These are phyloP conservation scores for Xanthoconium separans DNA, from an alignment of 1,284 basidiomycete genomes.

Conservation along the genomic window DNA sequence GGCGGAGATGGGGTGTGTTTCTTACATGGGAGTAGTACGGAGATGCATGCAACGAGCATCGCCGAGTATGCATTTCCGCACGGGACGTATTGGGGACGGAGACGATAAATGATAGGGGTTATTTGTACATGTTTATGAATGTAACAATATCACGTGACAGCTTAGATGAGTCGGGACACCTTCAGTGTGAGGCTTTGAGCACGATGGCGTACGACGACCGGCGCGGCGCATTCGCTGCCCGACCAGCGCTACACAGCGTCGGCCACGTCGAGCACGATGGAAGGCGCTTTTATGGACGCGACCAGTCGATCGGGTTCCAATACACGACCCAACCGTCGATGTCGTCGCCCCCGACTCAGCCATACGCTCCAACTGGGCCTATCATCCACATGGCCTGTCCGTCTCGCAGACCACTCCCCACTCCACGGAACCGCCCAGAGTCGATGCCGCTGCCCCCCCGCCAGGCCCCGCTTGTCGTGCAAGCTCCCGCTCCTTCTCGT, in stretches of 20 bases:
- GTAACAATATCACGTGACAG: slow-evolving; percentile 15
- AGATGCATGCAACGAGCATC: slow-evolving; percentile 56
- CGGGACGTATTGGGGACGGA: slow-evolving; percentile 35
- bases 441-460: slow-evolving; percentile 28
- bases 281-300: slow-evolving; percentile 5
- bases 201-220: slow-evolving; percentile 27
- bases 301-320: slow-evolving; percentile 22
- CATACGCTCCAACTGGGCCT: slow-evolving; percentile 6
- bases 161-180: background rate
- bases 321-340: slow-evolving; percentile 13
- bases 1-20: slow-evolving; percentile 4
- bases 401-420: slow-evolving; percentile 30
- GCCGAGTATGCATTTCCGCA: slow-evolving; percentile 57
- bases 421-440: slow-evolving; percentile 32
- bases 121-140: slow-evolving; percentile 23
- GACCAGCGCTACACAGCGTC: slow-evolving; percentile 5
- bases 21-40: slow-evolving; percentile 49
- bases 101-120: slow-evolving; percentile 27
- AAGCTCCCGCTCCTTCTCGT: slow-evolving; percentile 33
- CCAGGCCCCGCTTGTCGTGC: slow-evolving; percentile 25
- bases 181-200: slow-evolving; percentile 2
- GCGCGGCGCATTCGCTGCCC: slow-evolving; percentile 7
- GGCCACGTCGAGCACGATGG: slow-evolving; percentile 11
- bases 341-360: slow-evolving; percentile 5
- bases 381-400: slow-evolving; percentile 13